Evolutionary conservation across 352 stramenopile species (phyloP), one percentile per base, ranked within the genome.

Genomic region (Globisporangium solare): DNA sequence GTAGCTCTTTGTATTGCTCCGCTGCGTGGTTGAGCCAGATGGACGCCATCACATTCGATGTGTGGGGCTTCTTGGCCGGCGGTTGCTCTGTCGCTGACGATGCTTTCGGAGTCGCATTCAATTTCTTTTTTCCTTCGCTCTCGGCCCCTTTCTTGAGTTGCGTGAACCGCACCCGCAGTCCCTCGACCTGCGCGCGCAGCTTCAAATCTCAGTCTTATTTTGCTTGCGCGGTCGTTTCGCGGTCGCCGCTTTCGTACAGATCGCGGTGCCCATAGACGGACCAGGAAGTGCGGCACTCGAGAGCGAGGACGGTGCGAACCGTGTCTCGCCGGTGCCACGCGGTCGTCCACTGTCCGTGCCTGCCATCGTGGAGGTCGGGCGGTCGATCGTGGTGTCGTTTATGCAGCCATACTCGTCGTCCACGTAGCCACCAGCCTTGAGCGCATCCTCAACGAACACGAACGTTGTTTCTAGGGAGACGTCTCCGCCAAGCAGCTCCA

Each of bases 1-100:
- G 66, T 14, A 65, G 67, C 51, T 73, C 68, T 15, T 68, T 56
- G 57, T 73, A 79, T 32, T 85, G 72, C 14, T 70, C 58, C 14
- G 59, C 72, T 35, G 72, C 72, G 3, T 79, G 46, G 24, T 63
- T 64, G 43, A 78, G 56, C 72, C 74, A 85, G 8, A 82, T 55
- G 0, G 68, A 73, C 46, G 7, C 46, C 15, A 51, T n/a, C 11
- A 51, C 46, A 18, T 35, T 6, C 13, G 46, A 51, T n/a, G 24
- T 31, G 20, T 10, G 20, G 1, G 15, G 46, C 24, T 51, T 51
- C 46, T 32, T 51, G 20, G 1, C n/a, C 4, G 13, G 20, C 6
- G 46, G 24, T 51, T 27, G 46, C 20, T 35, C 46, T 13, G 46
- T n/a, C 46, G 46, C 20, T 20, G 24, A 35, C 48, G 41, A 43